Evolutionary conservation across 495 filamentous ascomycete genomes (phyloP), one percentile per base, ranked within the genome.

Genomic region (Parathielavia appendiculata): DNA sequence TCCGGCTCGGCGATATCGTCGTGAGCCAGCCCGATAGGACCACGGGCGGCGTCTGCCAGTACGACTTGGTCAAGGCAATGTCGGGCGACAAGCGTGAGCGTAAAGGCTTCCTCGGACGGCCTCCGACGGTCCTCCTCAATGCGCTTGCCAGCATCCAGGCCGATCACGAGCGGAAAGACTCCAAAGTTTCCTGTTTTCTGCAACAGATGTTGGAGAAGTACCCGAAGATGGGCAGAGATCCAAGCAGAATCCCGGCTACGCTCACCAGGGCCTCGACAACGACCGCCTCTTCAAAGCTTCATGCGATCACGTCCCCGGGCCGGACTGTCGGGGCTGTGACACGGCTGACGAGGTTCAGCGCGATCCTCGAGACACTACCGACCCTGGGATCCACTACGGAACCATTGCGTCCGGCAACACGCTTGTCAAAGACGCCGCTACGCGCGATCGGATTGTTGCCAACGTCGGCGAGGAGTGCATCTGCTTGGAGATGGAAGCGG

Each of bases 371-470:
- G 55, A 58, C 36, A 8, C 45, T 5, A 48, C 23, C 45, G 57
- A 70, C 22, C 61, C 65, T 11, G 56, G 59, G 39, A 59, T 72
- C 16, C 68, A 74, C 53, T 76, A 73, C 50, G 75, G 75, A 5
- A 62, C 59, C 12, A 74, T 79, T 39, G 76, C 75, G 16, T 75
- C 71, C 11, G 74, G 69, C 36, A 76, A 76, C 51, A 49, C 53
- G 9, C 61, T 75, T 0, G 49, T 63, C 1, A 63, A 53, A 26
- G 57, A 63, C 51, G 56, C 56, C 50, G 19, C 52, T 74, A n/a
- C 55, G 56, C 51, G 61, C 5, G 53, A 57, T 50, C 54, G 47
- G 12, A 0, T 60, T 13, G 41, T 20, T 16, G 10, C 19, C 0
- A 1, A 59, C 17, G 20, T 48, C 13, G 57, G 53, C 11, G 52